A percentile compares a stretch with the other conserved stretches of the same genome.
Evolutionary conservation across 495 filamentous ascomycete species (phyloP).

Genomic region (Aspergillus funiculosus): DNA sequence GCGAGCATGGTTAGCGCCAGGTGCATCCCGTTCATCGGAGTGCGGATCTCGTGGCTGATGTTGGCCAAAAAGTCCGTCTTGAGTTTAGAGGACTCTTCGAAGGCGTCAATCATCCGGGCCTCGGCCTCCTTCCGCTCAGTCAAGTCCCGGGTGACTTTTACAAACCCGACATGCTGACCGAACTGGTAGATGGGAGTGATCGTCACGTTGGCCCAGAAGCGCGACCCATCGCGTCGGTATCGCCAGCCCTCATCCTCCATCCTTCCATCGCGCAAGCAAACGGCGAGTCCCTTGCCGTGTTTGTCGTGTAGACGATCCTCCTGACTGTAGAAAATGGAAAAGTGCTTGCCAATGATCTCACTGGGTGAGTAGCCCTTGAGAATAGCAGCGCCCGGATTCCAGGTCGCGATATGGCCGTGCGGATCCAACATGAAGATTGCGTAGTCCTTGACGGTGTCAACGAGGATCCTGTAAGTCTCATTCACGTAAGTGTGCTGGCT

Average conservation of each 20-base stretch:
- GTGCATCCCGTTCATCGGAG: constrained; percentile 71
- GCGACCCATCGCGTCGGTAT: constrained; percentile 54
- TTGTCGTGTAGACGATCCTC: constrained; percentile 50
- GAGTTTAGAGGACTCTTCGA: constrained; percentile 58
- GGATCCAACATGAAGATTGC: constrained; percentile 64
- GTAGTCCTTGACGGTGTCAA: constrained; percentile 62
- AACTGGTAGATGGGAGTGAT: constrained; percentile 56
- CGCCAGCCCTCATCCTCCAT: constrained; percentile 65
- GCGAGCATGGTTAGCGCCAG: constrained; percentile 66
- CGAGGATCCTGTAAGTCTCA: constrained; percentile 56
- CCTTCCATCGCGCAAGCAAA: constrained; percentile 53
- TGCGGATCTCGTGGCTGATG: constrained; percentile 89
- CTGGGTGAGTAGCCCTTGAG: constrained; percentile 53
- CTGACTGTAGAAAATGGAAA: constrained; percentile 55
- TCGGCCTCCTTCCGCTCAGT: constrained; percentile 57
- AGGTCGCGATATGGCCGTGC: constrained; percentile 51
- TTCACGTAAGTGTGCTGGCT: constrained; percentile 45
- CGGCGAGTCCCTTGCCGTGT: constrained; percentile 49
- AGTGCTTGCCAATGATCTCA: constrained; percentile 59
- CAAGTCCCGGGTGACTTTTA: constrained; percentile 60
- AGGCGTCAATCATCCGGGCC: constrained; percentile 52
- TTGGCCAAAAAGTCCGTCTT: constrained; percentile 68
- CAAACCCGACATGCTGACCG: constrained; percentile 55
- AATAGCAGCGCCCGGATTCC: constrained; percentile 56
- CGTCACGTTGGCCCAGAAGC: constrained; percentile 64